Conservation (phyloP, 1,139 yeast species). For the Blastobotrys illinoisensis region DNA sequence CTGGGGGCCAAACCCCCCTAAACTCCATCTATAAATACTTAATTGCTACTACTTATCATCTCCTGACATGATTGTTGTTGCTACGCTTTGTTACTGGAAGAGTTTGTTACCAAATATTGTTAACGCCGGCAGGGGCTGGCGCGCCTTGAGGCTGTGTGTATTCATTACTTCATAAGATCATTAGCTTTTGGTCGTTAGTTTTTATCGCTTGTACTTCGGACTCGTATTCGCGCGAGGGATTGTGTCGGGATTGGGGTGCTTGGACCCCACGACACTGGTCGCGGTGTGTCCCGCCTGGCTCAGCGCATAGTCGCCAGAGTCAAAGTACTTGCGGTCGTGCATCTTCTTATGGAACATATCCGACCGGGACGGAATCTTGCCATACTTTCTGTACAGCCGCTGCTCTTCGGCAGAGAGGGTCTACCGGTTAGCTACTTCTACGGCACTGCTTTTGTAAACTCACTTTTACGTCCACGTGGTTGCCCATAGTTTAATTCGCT, state of each 20-base stretch:
- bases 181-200: neutral
- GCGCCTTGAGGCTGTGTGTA: too few species aligned
- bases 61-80: too few species aligned
- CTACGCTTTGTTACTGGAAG: too few species aligned
- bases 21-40: too few species aligned
- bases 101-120: neutral
- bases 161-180: neutral
- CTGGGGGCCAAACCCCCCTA: too few species aligned
- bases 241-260: conserved; percentile 40
- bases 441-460: neutral
- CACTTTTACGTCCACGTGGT: neutral
- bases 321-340: conserved; percentile 84
- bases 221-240: conserved; percentile 30
- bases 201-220: neutral
- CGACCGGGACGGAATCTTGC: conserved; percentile 80
- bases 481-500: neutral
- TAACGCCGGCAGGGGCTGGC: too few species aligned
- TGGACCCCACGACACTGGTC: conserved; percentile 34
- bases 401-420: conserved; percentile 34
- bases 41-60: too few species aligned
- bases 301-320: conserved; percentile 96
- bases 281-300: conserved; percentile 54
- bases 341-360: conserved; percentile 72
- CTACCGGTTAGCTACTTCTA: neutral
- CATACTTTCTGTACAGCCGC: conserved; percentile 67